Evolutionary conservation across 495 filamentous ascomycete species (phyloP).

Genomic region (Neurospora tetraspora): DNA sequence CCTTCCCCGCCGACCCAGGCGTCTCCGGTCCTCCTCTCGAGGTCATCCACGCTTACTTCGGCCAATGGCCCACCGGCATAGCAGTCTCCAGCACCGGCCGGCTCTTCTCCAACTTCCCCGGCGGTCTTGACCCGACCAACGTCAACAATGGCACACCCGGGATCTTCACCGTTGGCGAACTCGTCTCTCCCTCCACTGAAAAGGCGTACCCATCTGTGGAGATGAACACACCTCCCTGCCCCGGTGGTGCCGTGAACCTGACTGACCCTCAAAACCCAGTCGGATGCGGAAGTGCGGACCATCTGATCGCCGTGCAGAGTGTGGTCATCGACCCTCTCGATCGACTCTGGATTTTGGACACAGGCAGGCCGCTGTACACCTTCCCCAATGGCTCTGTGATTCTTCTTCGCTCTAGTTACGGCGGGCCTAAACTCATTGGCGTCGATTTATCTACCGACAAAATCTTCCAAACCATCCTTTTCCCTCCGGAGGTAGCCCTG

Average conservation of each 20-base stretch:
- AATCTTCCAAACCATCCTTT: background rate
- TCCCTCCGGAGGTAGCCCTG: background rate
- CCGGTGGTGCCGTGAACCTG: background rate
- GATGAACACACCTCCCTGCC: background rate
- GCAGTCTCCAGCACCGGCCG: background rate
- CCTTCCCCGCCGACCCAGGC: background rate
- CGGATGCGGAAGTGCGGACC: background rate
- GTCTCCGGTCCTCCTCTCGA: background rate
- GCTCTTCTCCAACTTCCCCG: background rate
- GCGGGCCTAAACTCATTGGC: background rate
- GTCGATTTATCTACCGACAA: background rate
- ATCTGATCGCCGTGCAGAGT: background rate
- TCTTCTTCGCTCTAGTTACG: background rate
- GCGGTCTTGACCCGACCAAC: background rate
- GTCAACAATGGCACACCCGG: background rate
- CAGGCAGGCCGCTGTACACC: background rate
- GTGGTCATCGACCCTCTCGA: accelerated
- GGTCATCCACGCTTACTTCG: background rate
- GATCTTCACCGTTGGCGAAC: background rate
- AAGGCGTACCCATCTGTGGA: background rate
- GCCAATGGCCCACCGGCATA: background rate
- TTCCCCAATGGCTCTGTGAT: background rate
- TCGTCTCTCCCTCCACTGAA: background rate
- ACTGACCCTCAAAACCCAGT: background rate
- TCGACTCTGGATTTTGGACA: background rate